Evolutionary conservation across 1,139 yeast genomes (phyloP).

Genomic region (Yamadazyma diospyri): DNA sequence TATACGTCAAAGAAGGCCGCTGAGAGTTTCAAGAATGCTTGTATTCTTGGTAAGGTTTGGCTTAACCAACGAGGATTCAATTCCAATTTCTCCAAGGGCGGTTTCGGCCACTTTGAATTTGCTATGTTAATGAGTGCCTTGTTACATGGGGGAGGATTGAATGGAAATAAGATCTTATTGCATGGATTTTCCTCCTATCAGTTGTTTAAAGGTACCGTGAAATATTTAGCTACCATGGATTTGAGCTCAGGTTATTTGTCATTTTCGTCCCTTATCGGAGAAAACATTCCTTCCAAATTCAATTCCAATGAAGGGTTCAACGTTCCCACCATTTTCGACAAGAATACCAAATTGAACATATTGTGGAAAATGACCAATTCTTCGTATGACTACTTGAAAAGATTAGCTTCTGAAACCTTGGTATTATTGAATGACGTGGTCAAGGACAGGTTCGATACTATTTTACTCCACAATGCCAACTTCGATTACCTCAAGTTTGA

Average conservation of each 20-base stretch:
- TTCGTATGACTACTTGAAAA: slow-evolving; percentile 59
- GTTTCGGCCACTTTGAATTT: slow-evolving; percentile 92
- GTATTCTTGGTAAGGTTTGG: slow-evolving; percentile 86
- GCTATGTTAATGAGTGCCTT: slow-evolving; percentile 76
- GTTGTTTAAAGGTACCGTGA: slow-evolving; percentile 81
- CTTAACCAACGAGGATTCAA: slow-evolving; percentile 79
- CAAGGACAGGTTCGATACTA: slow-evolving; percentile 78
- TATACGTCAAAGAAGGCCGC: slow-evolving; percentile 74
- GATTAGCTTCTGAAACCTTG: slow-evolving; percentile 68
- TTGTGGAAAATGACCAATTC: slow-evolving; percentile 77
- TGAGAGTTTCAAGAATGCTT: slow-evolving; percentile 86
- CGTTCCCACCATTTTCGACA: slow-evolving; percentile 75
- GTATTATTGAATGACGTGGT: slow-evolving; percentile 71
- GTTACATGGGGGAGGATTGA: slow-evolving; percentile 78
- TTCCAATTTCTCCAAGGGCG: slow-evolving; percentile 61
- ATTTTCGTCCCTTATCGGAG: slow-evolving; percentile 58
- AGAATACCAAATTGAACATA: slow-evolving; percentile 68
- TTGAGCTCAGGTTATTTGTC: slow-evolving; percentile 63
- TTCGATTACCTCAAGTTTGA: slow-evolving; percentile 65
- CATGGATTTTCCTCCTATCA: slow-evolving; percentile 93
- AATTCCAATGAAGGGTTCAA: slow-evolving; percentile 57
- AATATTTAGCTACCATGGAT: slow-evolving; percentile 77
- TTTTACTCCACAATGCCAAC: slow-evolving; percentile 66
- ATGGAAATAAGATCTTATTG: slow-evolving; percentile 70
- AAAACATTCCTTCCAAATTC: slow-evolving; percentile 44